Evolutionary conservation across 345 rosid genomes (phyloP).

Genomic region (Bruguiera gymnorhiza): DNA sequence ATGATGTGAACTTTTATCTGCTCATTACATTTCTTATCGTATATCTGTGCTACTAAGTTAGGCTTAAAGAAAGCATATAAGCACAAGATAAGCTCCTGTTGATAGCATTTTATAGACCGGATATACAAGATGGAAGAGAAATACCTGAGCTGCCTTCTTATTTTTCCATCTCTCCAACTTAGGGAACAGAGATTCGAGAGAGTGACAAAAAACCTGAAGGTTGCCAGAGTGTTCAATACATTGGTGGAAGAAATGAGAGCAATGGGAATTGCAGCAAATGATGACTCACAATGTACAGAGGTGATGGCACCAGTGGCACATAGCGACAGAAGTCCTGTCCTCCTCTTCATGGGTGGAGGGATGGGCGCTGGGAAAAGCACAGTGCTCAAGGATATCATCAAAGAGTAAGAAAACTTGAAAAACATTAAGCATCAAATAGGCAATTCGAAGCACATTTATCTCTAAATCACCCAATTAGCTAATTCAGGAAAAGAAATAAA

Average conservation of each 20-base stretch:
- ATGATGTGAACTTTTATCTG: no score
- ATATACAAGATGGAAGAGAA: no score
- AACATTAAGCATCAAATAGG: not conserved
- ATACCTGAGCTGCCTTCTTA: not conserved
- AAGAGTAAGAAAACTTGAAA: constrained; percentile 45
- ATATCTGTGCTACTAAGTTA: no score
- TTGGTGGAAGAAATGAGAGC: constrained; percentile 83
- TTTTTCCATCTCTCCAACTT: not conserved
- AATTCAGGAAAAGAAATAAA: not conserved
- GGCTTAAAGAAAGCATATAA: no score
- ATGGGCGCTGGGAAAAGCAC: constrained; percentile 99
- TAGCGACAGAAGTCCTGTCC: constrained; percentile 74
- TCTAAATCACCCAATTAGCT: no score
- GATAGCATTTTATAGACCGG: not conserved
- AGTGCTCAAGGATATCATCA: constrained; percentile 73
- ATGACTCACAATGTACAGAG: constrained; percentile 49
- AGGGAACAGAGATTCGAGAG: constrained; percentile 81
- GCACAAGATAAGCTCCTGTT: not conserved
- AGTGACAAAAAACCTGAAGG: constrained; percentile 63
- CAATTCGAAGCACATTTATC: no score
- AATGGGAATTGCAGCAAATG: constrained; percentile 37
- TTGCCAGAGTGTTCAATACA: constrained; percentile 64
- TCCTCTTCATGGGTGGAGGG: constrained; percentile 96
- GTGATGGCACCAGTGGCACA: constrained; percentile 86
- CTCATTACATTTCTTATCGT: no score